Conservation (phyloP, 2,329 filamentous ascomycete genomes). For the Karstenula rhodostoma region DNA sequence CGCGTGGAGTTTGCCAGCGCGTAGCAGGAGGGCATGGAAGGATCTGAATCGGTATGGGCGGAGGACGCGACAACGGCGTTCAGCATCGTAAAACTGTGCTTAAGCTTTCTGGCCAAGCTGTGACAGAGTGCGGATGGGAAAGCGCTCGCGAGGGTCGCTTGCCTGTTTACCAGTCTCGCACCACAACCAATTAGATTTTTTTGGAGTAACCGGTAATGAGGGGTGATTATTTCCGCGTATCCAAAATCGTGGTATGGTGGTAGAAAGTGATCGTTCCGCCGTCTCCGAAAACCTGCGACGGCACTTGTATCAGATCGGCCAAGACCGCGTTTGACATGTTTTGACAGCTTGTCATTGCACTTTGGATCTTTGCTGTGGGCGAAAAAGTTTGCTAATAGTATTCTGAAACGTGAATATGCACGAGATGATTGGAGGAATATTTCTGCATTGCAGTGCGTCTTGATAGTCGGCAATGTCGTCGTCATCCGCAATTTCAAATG, state of each 20-base stretch:
- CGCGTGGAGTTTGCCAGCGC: constrained; percentile 2
- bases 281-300: constrained; percentile 13
- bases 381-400: not conserved
- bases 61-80: constrained; percentile 7
- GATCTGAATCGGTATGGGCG: constrained; percentile 2
- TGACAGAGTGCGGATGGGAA: constrained; percentile 14
- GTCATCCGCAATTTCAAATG: not conserved
- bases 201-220: not conserved
- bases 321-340: constrained; percentile 8
- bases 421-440: not conserved
- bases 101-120: constrained; percentile 19
- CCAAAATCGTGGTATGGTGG: not conserved
- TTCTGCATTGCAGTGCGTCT: not conserved
- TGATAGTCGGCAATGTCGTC: not conserved
- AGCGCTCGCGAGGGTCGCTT: constrained; percentile 3
- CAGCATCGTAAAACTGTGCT: constrained; percentile 9
- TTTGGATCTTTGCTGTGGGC: not conserved
- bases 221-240: not conserved
- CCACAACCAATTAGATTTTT: not conserved
- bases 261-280: constrained; percentile 7
- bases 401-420: not conserved
- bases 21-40: not conserved
- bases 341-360: not conserved
- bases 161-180: not conserved
- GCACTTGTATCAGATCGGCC: constrained; percentile 8